These are phyloP conservation scores for Melastoma malabathricum DNA, from an alignment of 345 rosid genomes.

Conservation along the genomic window DNA sequence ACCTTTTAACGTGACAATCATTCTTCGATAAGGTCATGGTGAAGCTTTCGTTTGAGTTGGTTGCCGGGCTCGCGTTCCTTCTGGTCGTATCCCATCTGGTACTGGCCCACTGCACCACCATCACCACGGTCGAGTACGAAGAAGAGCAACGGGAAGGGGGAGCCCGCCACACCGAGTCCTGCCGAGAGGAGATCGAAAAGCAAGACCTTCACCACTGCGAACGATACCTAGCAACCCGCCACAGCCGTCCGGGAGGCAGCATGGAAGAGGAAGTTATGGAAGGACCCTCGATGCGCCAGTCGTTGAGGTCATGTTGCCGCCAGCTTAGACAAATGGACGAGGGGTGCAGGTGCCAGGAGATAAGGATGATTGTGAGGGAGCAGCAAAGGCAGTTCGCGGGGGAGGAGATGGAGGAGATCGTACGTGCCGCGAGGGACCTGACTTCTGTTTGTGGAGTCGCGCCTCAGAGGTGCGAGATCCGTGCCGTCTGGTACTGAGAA, in stretches of 20 bases:
- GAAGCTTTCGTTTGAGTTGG: constrained; percentile 11
- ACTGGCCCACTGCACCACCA: constrained; percentile 17
- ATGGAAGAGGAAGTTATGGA: neutral
- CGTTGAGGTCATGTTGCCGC: no score
- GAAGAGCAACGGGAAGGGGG: constrained; percentile 1
- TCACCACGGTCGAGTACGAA: constrained; percentile 13
- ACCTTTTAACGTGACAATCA: neutral
- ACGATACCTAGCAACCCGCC: constrained; percentile 5
- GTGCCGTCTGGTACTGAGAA: constrained; percentile 6
- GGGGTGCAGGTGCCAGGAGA: constrained; percentile 8
- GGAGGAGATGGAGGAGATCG: neutral
- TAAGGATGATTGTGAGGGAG: constrained; percentile 7
- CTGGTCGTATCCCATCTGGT: constrained; percentile 12
- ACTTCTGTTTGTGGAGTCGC: constrained; percentile 5
- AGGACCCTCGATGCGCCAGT: no score
- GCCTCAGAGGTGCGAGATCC: constrained; percentile 10
- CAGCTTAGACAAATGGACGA: constrained; percentile 11
- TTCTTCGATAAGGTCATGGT: constrained; percentile 8
- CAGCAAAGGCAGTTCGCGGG: constrained; percentile 1
- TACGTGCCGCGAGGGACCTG: constrained; percentile 1
- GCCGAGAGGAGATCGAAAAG: constrained; percentile 13
- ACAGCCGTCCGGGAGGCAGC: neutral
- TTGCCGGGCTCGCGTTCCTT: constrained; percentile 10
- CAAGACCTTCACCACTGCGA: constrained; percentile 26
- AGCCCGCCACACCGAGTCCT: neutral